These are phyloP conservation scores for Coniosporium tulheliwenetii DNA, from an alignment of 2,329 filamentous ascomycete species.

Conservation along the genomic window DNA sequence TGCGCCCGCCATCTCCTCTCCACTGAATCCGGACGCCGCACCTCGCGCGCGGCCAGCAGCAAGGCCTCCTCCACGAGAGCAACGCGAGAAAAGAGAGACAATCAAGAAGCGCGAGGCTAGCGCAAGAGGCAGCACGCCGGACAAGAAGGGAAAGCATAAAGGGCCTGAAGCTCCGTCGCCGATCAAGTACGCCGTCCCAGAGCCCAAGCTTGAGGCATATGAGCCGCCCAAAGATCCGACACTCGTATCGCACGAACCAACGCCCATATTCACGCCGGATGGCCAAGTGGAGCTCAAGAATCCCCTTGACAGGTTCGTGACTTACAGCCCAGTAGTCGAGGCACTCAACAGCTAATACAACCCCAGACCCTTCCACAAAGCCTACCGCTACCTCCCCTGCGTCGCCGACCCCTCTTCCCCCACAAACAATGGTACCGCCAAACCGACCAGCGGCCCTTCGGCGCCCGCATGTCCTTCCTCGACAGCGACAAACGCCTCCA, in stretches of 20 bases:
- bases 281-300: constrained; percentile 28
- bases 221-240: constrained; percentile 31
- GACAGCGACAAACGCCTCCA: constrained; percentile 77
- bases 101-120: constrained; percentile 37
- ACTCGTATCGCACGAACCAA: constrained; percentile 30
- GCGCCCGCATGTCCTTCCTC: constrained; percentile 78
- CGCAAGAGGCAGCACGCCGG: constrained; percentile 22
- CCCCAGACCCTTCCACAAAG: constrained; percentile 25
- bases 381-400: constrained; percentile 79
- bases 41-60: constrained; percentile 27
- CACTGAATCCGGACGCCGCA: constrained; percentile 52
- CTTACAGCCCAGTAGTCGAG: neutral
- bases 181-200: constrained; percentile 33
- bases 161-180: constrained; percentile 26
- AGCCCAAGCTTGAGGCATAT: constrained; percentile 31
- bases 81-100: constrained; percentile 34
- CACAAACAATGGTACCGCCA: constrained; percentile 80
- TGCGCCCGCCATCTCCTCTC: constrained; percentile 55
- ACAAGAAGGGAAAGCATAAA: constrained; percentile 19
- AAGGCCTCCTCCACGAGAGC: constrained; percentile 27
- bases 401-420: constrained; percentile 75
- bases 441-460: constrained; percentile 72
- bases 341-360: neutral
- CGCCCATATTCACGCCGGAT: constrained; percentile 25
- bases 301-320: constrained; percentile 26